phyloP scores from a whole-genome alignment of 331 rosid genomes.

The Pyracantha coccinea region DNA sequence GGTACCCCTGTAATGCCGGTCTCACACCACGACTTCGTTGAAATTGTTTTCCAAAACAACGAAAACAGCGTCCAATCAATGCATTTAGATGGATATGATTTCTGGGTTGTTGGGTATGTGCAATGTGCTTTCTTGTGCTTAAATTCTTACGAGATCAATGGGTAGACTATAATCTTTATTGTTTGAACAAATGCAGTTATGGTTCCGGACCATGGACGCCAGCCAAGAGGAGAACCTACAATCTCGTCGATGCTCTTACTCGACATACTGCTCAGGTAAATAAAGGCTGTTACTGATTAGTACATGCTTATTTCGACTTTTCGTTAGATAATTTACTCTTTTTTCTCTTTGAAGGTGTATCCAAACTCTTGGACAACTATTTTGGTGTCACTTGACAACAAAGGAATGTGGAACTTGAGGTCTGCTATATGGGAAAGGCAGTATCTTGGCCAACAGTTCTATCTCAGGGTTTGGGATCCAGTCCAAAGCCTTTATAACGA shows the following conservation, averaged over 20 bases:
- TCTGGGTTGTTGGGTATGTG: constrained; percentile 91
- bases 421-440: constrained; percentile 95
- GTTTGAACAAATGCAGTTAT: constrained; percentile 38
- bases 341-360: constrained; percentile 51
- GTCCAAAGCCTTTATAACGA: constrained; percentile 65
- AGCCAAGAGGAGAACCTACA: constrained; percentile 50
- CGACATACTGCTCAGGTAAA: constrained; percentile 91
- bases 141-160: background rate
- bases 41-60: constrained; percentile 77
- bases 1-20: constrained; percentile 53
- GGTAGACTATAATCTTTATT: background rate
- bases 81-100: constrained; percentile 95
- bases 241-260: constrained; percentile 77
- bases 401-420: constrained; percentile 97
- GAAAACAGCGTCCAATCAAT: constrained; percentile 73
- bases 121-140: constrained; percentile 1
- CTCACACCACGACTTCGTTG: constrained; percentile 74
- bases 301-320: background rate
- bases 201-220: constrained; percentile 72
- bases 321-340: background rate
- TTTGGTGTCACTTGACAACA: constrained; percentile 86
- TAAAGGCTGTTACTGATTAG: background rate
- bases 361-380: constrained; percentile 84
- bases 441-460: constrained; percentile 85
- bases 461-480: constrained; percentile 73